These are phyloP conservation scores for Russula sp. DNA, from an alignment of 768 basidiomycete species.

Conservation along the genomic window DNA sequence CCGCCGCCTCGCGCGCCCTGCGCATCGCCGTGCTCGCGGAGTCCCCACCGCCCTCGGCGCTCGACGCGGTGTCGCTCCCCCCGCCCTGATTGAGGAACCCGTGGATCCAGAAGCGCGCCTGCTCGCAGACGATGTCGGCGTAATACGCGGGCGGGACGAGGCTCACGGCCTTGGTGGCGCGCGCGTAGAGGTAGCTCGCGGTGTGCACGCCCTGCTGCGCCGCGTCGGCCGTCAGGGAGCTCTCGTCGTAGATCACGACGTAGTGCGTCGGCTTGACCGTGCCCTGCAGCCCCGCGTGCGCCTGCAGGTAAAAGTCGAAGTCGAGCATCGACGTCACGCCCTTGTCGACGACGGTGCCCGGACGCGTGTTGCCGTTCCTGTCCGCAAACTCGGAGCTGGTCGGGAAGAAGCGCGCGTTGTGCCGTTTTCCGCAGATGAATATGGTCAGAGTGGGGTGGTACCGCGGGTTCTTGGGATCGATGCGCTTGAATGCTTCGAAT, in stretches of 20 bases:
- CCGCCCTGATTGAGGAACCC: constrained; percentile 52
- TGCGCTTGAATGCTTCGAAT: constrained; percentile 49
- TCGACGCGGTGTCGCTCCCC: constrained; percentile 24
- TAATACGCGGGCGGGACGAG: constrained; percentile 77
- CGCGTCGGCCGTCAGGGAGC: constrained; percentile 56
- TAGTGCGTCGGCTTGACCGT: constrained; percentile 72
- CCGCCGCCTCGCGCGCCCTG: constrained; percentile 31
- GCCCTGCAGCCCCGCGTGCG: constrained; percentile 70
- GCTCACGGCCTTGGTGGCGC: constrained; percentile 81
- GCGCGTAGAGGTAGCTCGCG: constrained; percentile 67
- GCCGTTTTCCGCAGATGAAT: constrained; percentile 72
- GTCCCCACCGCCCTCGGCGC: constrained; percentile 15
- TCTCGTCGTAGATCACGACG: constrained; percentile 76
- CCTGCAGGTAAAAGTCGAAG: constrained; percentile 41
- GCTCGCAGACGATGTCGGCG: constrained; percentile 77
- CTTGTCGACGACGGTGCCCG: constrained; percentile 76
- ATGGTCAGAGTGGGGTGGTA: constrained; percentile 66
- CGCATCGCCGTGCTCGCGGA: constrained; percentile 27
- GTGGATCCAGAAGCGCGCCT: constrained; percentile 71
- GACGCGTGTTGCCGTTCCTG: constrained; percentile 67
- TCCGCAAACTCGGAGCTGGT: constrained; percentile 45
- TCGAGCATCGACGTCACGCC: constrained; percentile 53
- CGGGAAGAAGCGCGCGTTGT: constrained; percentile 60
- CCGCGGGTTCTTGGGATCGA: constrained; percentile 38
- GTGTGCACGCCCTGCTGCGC: constrained; percentile 70